Conservation (phyloP, 2,329 filamentous ascomycete genomes). For the Raffaelea arxii region DNA sequence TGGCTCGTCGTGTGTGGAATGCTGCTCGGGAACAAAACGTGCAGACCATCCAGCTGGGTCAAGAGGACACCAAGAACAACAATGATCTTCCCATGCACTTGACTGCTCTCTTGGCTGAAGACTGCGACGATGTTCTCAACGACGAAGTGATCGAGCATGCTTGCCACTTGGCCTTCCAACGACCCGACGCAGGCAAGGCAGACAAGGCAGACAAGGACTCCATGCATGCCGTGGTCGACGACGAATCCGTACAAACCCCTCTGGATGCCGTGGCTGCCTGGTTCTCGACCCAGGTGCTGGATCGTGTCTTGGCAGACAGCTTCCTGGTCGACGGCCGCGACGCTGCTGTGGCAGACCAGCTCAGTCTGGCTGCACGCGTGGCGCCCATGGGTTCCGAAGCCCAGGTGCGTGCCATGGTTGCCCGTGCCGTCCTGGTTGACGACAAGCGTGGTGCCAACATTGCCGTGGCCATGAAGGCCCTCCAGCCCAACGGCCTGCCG, state of each 20-base stretch:
- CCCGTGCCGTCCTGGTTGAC: conserved; percentile 46
- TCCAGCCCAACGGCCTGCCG: conserved; percentile 30
- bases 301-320: conserved; percentile 46
- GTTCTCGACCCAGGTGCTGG: conserved; percentile 70
- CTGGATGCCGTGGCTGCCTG: conserved; percentile 86
- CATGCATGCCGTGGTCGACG: conserved; percentile 77
- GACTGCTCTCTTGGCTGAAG: conserved; percentile 62
- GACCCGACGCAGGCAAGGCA: conserved; percentile 59
- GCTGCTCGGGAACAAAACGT: conserved; percentile 59
- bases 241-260: conserved; percentile 74
- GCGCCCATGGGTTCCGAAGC: conserved; percentile 73
- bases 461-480: conserved; percentile 42
- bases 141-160: conserved; percentile 72
- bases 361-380: conserved; percentile 60
- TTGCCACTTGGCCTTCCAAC: conserved; percentile 84
- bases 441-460: conserved; percentile 47
- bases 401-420: conserved; percentile 48
- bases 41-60: conserved; percentile 32
- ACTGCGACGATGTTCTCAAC: conserved; percentile 74
- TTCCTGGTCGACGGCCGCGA: neutral
- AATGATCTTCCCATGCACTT: conserved; percentile 63
- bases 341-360: conserved; percentile 26
- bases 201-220: conserved; percentile 53
- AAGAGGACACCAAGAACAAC: conserved; percentile 37
- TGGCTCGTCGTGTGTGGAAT: conserved; percentile 73